A percentile compares a stretch with the other conserved stretches of the same genome.
phyloP scores from a whole-genome alignment of 1,284 basidiomycete genomes.

The Cryptococcus maquisensis region DNA sequence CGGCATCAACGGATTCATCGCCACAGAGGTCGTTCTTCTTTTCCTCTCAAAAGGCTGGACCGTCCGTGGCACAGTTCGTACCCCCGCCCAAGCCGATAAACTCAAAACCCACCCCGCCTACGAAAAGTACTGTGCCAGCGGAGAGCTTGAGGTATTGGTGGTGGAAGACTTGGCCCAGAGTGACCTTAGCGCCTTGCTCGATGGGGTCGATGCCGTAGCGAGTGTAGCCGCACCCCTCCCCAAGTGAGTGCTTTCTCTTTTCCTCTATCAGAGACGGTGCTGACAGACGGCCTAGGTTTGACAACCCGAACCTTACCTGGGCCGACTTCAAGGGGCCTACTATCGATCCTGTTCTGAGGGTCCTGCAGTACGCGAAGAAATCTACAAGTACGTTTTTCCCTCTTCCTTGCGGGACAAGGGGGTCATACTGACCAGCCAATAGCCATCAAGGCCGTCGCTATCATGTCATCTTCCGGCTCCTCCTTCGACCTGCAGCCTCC shows the following conservation, averaged over 20 bases:
- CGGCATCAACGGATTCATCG: background rate
- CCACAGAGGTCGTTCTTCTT: background rate
- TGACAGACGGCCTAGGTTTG: background rate
- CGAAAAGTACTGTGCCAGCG: background rate
- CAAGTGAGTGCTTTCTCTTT: background rate
- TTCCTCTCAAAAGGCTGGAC: background rate
- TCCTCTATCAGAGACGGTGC: background rate
- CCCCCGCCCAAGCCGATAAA: background rate
- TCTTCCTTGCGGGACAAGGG: too few species aligned
- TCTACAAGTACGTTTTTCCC: slow-evolving; percentile 21
- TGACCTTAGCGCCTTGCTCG: background rate
- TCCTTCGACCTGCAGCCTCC: slow-evolving; percentile 22
- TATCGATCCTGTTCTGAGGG: slow-evolving; percentile 48
- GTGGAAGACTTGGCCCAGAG: slow-evolving; percentile 3
- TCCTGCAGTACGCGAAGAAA: slow-evolving; percentile 43
- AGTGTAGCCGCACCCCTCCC: background rate
- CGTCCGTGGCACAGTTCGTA: background rate
- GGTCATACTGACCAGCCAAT: background rate
- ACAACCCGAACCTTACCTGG: slow-evolving; percentile 15
- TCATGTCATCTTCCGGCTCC: slow-evolving; percentile 51
- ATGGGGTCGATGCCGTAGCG: background rate
- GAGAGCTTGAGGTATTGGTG: background rate
- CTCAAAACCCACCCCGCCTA: background rate
- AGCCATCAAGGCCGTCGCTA: slow-evolving; percentile 49
- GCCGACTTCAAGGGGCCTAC: slow-evolving; percentile 50